Percentiles rank a stretch among this genome's conserved stretches.
Conservation (phyloP, 495 filamentous ascomycete genomes). For the Penicillium bialowiezense region DNA sequence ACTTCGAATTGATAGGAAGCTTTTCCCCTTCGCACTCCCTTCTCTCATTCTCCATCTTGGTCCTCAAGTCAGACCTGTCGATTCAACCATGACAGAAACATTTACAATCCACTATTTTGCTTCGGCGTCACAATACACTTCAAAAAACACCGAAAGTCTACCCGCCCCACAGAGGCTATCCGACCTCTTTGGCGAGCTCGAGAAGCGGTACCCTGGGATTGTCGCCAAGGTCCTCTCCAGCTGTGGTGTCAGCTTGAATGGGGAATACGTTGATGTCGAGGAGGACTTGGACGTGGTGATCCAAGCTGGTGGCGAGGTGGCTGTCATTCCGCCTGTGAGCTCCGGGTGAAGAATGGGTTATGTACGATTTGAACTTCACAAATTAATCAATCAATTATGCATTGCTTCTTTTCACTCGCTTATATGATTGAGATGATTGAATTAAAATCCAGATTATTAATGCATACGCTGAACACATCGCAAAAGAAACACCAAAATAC, state of each 20-base stretch:
- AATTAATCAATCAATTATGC: too few relatives aligned
- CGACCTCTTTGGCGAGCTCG: constrained; percentile 68
- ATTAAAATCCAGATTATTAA: not conserved
- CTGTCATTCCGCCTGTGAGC: constrained; percentile 96
- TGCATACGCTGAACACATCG: not conserved
- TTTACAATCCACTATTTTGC: constrained; percentile 91
- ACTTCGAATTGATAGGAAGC: not conserved
- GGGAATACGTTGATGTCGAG: constrained; percentile 79
- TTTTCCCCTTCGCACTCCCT: not conserved
- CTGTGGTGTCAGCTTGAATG: constrained; percentile 81
- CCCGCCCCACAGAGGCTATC: constrained; percentile 67
- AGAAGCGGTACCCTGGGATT: constrained; percentile 79
- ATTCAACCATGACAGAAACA: constrained; percentile 5
- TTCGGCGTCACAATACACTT: constrained; percentile 68
- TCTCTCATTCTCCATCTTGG: not conserved
- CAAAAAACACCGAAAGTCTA: constrained; percentile 66
- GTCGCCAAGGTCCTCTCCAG: constrained; percentile 65
- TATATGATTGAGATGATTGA: not conserved
- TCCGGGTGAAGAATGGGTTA: constrained; percentile 28
- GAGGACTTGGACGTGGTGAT: constrained; percentile 48
- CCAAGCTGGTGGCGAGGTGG: constrained; percentile 81
- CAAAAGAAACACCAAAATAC: too few relatives aligned
- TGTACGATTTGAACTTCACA: not conserved
- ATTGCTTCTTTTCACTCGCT: constrained; percentile 4
- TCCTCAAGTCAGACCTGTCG: not conserved